phyloP scores from a whole-genome alignment of 108 stramenopile genomes.

The Nitzschia sp. region DNA sequence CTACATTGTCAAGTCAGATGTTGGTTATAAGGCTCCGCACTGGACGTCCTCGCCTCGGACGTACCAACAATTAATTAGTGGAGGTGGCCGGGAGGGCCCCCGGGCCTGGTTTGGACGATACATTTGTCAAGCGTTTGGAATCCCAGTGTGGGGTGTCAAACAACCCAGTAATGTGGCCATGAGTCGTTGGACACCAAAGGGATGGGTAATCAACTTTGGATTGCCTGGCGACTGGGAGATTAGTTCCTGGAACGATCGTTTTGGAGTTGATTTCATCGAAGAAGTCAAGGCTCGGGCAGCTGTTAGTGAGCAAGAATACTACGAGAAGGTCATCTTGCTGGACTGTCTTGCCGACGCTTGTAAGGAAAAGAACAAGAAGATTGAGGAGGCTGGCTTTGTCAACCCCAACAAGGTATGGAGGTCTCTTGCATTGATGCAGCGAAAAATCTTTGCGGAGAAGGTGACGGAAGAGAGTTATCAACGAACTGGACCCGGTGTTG shows the following conservation, averaged over 20 bases:
- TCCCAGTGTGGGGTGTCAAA: slow-evolving; percentile 55
- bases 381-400: slow-evolving; percentile 27
- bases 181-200: slow-evolving; percentile 50
- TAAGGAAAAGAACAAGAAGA: slow-evolving; percentile 42
- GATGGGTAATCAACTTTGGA: slow-evolving; percentile 44
- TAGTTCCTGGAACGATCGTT: slow-evolving; percentile 39
- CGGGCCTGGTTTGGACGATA: slow-evolving; percentile 58
- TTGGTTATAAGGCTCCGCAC: slow-evolving; percentile 40
- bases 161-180: slow-evolving; percentile 51
- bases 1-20: slow-evolving; percentile 39
- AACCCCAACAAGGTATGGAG: slow-evolving; percentile 48
- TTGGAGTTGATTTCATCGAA: slow-evolving; percentile 36
- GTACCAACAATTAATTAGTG: slow-evolving; percentile 53
- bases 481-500: slow-evolving; percentile 26
- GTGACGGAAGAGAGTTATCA: slow-evolving; percentile 24
- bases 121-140: slow-evolving; percentile 50
- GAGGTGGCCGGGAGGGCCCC: slow-evolving; percentile 51
- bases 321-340: slow-evolving; percentile 33
- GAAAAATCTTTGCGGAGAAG: slow-evolving; percentile 27
- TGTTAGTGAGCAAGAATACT: slow-evolving; percentile 36
- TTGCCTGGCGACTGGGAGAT: slow-evolving; percentile 34
- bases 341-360: slow-evolving; percentile 45
- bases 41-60: slow-evolving; percentile 49
- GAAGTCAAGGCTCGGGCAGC: slow-evolving; percentile 36
- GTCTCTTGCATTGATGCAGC: slow-evolving; percentile 47